Conservation (phyloP, 441 rosid species). For the Melastoma candidum region DNA sequence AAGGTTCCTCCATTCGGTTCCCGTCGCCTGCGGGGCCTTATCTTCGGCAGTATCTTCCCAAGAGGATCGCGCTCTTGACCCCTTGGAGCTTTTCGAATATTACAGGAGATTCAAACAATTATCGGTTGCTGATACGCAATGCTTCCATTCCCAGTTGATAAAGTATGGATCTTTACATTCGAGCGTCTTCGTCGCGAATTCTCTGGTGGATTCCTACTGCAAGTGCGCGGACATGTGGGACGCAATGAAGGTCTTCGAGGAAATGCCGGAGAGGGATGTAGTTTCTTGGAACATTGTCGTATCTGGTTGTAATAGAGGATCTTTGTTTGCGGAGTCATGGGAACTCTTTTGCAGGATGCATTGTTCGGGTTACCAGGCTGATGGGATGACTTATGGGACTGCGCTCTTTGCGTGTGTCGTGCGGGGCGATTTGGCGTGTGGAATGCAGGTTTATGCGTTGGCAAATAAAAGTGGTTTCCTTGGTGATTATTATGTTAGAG, state of each 20-base stretch:
- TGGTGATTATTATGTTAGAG: constrained; percentile 39
- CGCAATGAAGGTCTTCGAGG: constrained; percentile 55
- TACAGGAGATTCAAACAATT: constrained; percentile 22
- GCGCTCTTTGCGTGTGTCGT: constrained; percentile 51
- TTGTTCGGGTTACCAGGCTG: constrained; percentile 30
- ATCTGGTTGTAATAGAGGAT: constrained; percentile 35
- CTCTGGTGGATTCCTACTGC: constrained; percentile 38
- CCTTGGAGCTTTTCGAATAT: constrained; percentile 29
- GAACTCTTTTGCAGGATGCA: constrained; percentile 40
- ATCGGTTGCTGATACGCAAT: constrained; percentile 25
- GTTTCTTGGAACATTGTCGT: constrained; percentile 59
- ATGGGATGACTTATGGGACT: constrained; percentile 52
- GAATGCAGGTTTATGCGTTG: constrained; percentile 43
- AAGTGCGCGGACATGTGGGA: constrained; percentile 29
- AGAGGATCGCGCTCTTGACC: constrained; percentile 16
- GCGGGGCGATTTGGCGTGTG: constrained; percentile 24
- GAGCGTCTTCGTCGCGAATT: constrained; percentile 27
- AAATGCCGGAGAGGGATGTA: constrained; percentile 42
- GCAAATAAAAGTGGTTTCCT: constrained; percentile 41
- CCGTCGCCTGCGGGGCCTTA: no score
- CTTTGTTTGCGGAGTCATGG: constrained; percentile 31
- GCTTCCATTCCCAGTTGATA: constrained; percentile 41
- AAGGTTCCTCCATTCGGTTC: no score
- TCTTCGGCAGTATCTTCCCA: no score
- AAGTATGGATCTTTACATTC: constrained; percentile 24